Conservation (phyloP, 352 stramenopile genomes). For the Phytophthora agathidicida region DNA sequence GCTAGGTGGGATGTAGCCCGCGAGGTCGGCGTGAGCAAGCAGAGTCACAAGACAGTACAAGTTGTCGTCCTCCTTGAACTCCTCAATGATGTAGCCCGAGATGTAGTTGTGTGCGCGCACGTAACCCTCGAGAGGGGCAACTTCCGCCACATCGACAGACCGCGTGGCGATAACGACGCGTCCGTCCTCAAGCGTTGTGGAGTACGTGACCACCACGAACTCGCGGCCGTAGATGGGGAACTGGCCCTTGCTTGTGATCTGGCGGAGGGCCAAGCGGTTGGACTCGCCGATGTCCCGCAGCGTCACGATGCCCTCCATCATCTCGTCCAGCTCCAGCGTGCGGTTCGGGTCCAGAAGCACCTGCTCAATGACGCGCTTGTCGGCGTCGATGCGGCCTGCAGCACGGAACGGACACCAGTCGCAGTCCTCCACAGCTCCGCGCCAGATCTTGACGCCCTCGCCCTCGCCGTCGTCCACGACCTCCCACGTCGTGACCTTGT, state of each 20-base stretch:
- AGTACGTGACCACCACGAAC: slow-evolving; percentile 74
- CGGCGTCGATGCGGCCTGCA: slow-evolving; percentile 53
- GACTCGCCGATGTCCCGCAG: slow-evolving; percentile 61
- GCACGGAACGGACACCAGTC: slow-evolving; percentile 80
- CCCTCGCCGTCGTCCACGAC: slow-evolving; percentile 58
- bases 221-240: slow-evolving; percentile 80
- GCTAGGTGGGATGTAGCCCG: slow-evolving; percentile 78
- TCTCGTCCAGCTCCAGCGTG: slow-evolving; percentile 80
- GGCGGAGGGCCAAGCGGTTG: slow-evolving; percentile 63
- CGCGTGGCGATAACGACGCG: slow-evolving; percentile 69
- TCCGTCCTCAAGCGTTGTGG: slow-evolving; percentile 56
- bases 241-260: slow-evolving; percentile 80
- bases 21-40: slow-evolving; percentile 75
- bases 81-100: slow-evolving; percentile 81
- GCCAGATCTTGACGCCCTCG: slow-evolving; percentile 60
- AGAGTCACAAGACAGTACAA: slow-evolving; percentile 77
- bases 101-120: slow-evolving; percentile 74
- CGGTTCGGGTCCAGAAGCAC: slow-evolving; percentile 66
- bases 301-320: slow-evolving; percentile 72
- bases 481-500: slow-evolving; percentile 77
- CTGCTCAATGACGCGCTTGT: slow-evolving; percentile 61
- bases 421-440: slow-evolving; percentile 62
- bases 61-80: slow-evolving; percentile 50
- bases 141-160: slow-evolving; percentile 56
- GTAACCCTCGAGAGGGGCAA: slow-evolving; percentile 56